Evolutionary conservation across 2,329 filamentous ascomycete species (phyloP).

Genomic region (Chaetomiaceae sp.): DNA sequence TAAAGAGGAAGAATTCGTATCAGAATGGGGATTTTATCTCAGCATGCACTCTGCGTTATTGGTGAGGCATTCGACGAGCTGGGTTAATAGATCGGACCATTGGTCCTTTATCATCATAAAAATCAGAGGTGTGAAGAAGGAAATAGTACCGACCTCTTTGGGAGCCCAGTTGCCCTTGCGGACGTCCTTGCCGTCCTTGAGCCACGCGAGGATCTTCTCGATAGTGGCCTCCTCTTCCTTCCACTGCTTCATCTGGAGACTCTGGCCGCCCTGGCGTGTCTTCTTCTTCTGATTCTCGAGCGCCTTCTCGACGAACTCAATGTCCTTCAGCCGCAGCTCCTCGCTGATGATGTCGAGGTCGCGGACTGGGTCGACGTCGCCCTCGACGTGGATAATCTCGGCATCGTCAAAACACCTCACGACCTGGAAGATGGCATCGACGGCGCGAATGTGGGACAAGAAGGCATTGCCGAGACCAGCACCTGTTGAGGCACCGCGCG

Average conservation of each 20-base stretch:
- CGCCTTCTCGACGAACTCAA: conserved; percentile 96
- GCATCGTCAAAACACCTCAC: conserved; percentile 97
- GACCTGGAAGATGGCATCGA: conserved; percentile 97
- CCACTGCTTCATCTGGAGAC: conserved; percentile 95
- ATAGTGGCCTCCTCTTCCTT: conserved; percentile 91
- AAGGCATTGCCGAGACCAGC: conserved; percentile 97
- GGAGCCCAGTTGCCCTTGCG: conserved; percentile 83
- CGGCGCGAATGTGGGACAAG: conserved; percentile 96
- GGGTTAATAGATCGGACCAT: conserved; percentile 93
- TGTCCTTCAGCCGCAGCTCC: conserved; percentile 95
- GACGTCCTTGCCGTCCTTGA: conserved; percentile 88
- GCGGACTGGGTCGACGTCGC: conserved; percentile 90
- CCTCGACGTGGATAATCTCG: conserved; percentile 99
- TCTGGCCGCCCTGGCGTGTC: conserved; percentile 89
- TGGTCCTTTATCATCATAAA: conserved; percentile 97
- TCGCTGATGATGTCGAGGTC: conserved; percentile 97
- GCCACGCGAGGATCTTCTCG: conserved; percentile 77
- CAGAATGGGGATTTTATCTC: conserved; percentile 80
- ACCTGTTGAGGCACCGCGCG: conserved; percentile 91
- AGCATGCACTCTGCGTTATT: conserved; percentile 68
- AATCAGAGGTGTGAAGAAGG: conserved; percentile 13
- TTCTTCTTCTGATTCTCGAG: conserved; percentile 90
- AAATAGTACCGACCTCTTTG: conserved; percentile 75
- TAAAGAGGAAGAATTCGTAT: conserved; percentile 36
- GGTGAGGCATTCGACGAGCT: conserved; percentile 96